phyloP scores from a whole-genome alignment of 371 early-diverging fungal genomes.

The Actinomucor elegans region DNA sequence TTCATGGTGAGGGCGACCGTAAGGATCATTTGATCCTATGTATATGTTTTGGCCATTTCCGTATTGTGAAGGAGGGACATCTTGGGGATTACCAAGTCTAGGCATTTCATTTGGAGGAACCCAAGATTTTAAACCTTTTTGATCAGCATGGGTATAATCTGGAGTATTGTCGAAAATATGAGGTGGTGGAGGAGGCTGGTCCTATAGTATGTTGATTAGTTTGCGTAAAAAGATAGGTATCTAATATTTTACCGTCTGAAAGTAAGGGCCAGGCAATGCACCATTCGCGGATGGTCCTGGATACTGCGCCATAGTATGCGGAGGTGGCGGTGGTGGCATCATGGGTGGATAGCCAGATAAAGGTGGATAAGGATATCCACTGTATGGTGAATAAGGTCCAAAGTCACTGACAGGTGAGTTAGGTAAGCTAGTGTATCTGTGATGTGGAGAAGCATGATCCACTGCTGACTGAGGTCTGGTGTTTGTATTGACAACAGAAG shows the following conservation, averaged over 20 bases:
- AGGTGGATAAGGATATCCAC: slow-evolving; percentile 19
- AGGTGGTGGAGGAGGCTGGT: slow-evolving; percentile 4
- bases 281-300: background rate
- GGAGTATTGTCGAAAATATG: slow-evolving; percentile 1
- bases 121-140: background rate
- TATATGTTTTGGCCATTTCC: background rate
- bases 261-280: slow-evolving; percentile 3
- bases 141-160: background rate
- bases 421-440: slow-evolving; percentile 22
- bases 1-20: slow-evolving; percentile 4
- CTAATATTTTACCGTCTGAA: slow-evolving; percentile 5
- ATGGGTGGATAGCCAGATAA: slow-evolving; percentile 6
- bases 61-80: background rate
- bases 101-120: background rate
- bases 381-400: slow-evolving; percentile 29
- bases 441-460: slow-evolving; percentile 17
- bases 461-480: too few species aligned
- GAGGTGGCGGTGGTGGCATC: background rate
- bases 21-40: background rate
- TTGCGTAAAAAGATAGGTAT: background rate
- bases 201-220: background rate
- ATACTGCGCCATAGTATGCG: background rate
- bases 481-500: too few species aligned
- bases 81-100: slow-evolving; percentile 3
- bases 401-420: slow-evolving; percentile 33